phyloP scores from a whole-genome alignment of 2,329 filamentous ascomycete species.

The Pseudogymnoascus destructans region DNA sequence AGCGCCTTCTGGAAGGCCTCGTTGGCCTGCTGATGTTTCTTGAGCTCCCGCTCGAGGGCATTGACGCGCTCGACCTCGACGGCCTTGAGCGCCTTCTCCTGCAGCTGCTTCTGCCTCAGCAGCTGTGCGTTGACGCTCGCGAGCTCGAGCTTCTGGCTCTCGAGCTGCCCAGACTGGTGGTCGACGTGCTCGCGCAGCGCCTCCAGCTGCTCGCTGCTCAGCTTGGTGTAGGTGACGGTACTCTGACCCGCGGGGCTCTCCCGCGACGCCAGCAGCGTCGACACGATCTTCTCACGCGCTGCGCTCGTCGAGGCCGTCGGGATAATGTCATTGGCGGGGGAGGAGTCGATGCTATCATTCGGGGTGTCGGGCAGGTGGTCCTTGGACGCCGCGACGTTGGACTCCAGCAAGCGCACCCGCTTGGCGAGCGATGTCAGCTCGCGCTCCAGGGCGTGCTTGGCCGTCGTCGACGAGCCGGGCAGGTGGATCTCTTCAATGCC shows the following conservation, averaged over 20 bases:
- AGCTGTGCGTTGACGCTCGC: constrained; percentile 76
- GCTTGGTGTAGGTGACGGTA: constrained; percentile 27
- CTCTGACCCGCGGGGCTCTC: constrained; percentile 19
- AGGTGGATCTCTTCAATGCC: constrained; percentile 41
- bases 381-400: constrained; percentile 51
- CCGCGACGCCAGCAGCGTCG: constrained; percentile 23
- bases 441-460: constrained; percentile 67
- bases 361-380: constrained; percentile 61
- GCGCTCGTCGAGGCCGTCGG: constrained; percentile 26
- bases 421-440: constrained; percentile 69
- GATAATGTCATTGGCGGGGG: constrained; percentile 46
- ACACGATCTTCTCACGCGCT: constrained; percentile 31
- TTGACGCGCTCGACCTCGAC: constrained; percentile 82
- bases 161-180: constrained; percentile 84
- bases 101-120: constrained; percentile 70
- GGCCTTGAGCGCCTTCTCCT: constrained; percentile 67
- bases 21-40: constrained; percentile 96
- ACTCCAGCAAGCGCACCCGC: constrained; percentile 72
- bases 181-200: constrained; percentile 83
- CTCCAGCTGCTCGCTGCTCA: constrained; percentile 72
- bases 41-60: constrained; percentile 79
- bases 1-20: constrained; percentile 96
- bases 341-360: constrained; percentile 58
- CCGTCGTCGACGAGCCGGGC: constrained; percentile 61
- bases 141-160: constrained; percentile 75